phyloP scores from a whole-genome alignment of 805 yeast genomes.

The Brettanomyces anomalus region DNA sequence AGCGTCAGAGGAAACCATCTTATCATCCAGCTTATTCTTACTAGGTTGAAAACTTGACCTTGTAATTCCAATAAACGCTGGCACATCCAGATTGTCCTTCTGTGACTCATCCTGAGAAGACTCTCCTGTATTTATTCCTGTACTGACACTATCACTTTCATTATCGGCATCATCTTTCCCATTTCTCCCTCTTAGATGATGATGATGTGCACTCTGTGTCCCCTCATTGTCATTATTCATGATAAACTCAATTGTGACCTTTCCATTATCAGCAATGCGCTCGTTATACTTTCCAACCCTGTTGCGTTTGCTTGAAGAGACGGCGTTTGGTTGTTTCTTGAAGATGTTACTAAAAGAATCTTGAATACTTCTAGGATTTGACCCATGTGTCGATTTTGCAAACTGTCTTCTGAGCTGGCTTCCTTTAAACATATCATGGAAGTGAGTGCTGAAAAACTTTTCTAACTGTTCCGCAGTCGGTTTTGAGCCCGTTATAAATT shows the following conservation, averaged over 20 bases:
- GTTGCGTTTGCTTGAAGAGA: background rate
- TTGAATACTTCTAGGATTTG: background rate
- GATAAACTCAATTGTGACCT: slow-evolving; percentile 36
- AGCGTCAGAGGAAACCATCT: slow-evolving; percentile 65
- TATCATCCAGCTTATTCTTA: slow-evolving; percentile 39
- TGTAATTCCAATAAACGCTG: slow-evolving; percentile 35
- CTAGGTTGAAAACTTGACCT: slow-evolving; percentile 31
- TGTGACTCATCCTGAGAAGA: background rate
- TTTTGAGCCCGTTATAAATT: slow-evolving; percentile 24
- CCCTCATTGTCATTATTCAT: slow-evolving; percentile 23
- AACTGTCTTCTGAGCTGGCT: slow-evolving; percentile 4
- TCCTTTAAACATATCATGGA: slow-evolving; percentile 19
- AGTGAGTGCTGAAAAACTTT: slow-evolving; percentile 13
- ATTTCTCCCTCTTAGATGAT: background rate
- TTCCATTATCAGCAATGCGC: slow-evolving; percentile 36
- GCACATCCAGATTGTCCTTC: slow-evolving; percentile 17
- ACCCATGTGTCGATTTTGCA: background rate
- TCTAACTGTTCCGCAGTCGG: slow-evolving; percentile 19
- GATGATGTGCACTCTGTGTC: background rate
- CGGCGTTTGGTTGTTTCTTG: background rate
- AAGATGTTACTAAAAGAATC: background rate
- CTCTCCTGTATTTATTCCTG: background rate
- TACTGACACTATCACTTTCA: slow-evolving; percentile 3
- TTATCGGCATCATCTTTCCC: slow-evolving; percentile 5
- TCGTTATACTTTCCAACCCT: slow-evolving; percentile 31